phyloP scores from a whole-genome alignment of 2,329 filamentous ascomycete genomes.

The Nigrograna mackinnonii region DNA sequence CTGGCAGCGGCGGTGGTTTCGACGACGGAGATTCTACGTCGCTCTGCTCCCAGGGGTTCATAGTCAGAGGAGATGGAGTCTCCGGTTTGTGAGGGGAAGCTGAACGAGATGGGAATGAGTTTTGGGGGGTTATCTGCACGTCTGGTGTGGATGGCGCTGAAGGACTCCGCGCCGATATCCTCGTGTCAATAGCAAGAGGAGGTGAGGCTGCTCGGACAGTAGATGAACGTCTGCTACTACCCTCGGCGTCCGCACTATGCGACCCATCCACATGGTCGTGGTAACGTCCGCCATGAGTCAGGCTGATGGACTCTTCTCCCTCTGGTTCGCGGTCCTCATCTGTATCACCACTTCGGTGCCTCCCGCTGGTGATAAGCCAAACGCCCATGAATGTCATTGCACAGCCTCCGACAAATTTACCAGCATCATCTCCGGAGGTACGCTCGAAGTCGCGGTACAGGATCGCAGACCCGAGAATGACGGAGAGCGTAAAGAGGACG shows the following conservation, averaged over 20 bases:
- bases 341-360: conserved; percentile 61
- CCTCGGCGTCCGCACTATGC: conserved; percentile 5
- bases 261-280: conserved; percentile 25
- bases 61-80: conserved; percentile 22
- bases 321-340: conserved; percentile 56
- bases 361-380: conserved; percentile 92
- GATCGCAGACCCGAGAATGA: conserved; percentile 91
- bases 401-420: conserved; percentile 89
- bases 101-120: conserved; percentile 5
- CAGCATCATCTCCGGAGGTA: conserved; percentile 71
- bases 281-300: conserved; percentile 44
- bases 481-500: conserved; percentile 92
- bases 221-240: conserved; percentile 24
- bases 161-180: conserved; percentile 13
- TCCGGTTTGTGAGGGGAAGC: conserved; percentile 14
- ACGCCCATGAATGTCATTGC: conserved; percentile 92
- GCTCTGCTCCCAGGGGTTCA: conserved; percentile 32
- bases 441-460: conserved; percentile 94
- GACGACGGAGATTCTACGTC: conserved; percentile 2
- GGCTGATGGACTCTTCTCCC: conserved; percentile 45
- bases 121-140: conserved; percentile 23
- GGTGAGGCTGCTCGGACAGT: conserved; percentile 26
- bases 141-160: conserved; percentile 25
- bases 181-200: conserved; percentile 17
- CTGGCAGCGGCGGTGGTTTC: conserved; percentile 11